Conservation (phyloP, 495 filamentous ascomycete species). For the Xylaria intraflava region DNA sequence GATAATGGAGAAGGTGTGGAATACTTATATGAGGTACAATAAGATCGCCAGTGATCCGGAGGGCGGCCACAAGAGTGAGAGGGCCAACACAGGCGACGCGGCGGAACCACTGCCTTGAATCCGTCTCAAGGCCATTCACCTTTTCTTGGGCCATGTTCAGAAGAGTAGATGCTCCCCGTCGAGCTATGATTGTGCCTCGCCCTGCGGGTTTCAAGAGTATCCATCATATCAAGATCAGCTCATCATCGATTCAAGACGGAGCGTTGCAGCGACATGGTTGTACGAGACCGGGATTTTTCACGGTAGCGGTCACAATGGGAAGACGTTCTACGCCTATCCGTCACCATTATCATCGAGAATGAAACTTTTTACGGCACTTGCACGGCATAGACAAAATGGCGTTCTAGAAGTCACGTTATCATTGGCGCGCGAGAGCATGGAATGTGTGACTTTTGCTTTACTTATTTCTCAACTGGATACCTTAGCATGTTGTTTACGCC, state of each 20-base stretch:
- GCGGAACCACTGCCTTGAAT: neutral
- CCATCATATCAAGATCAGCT: neutral
- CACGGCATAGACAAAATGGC: neutral
- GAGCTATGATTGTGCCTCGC: neutral
- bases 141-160: neutral
- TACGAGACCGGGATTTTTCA: neutral
- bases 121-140: neutral
- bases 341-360: neutral
- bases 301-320: neutral
- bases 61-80: neutral
- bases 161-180: neutral
- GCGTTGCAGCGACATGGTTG: neutral
- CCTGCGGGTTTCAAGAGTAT: too few species aligned
- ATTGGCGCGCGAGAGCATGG: neutral
- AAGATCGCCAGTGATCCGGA: neutral
- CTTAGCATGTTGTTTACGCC: too few species aligned
- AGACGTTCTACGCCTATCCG: neutral
- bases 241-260: neutral
- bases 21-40: conserved; percentile 17
- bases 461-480: too few species aligned
- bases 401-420: neutral
- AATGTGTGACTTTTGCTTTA: neutral
- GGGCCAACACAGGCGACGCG: neutral
- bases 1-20: conserved; percentile 5
- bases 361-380: neutral